These are phyloP conservation scores for Ampelocalamus luodianensis DNA, from an alignment of 176 grass and related monocot species.

Conservation along the genomic window DNA sequence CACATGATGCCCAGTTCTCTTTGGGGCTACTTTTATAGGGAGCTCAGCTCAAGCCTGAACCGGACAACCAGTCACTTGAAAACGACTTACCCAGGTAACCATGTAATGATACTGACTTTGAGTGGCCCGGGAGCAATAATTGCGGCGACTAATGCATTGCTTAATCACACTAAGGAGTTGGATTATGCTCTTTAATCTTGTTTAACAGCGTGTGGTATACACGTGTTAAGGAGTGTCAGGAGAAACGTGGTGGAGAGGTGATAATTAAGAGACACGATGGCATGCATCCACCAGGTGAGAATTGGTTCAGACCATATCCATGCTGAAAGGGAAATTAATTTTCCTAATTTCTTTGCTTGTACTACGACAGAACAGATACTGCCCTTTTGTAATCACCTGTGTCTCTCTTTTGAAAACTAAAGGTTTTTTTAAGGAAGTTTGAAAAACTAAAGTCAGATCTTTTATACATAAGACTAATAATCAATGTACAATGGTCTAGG, in stretches of 20 bases:
- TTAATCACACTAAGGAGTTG: neutral
- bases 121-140: neutral
- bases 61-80: neutral
- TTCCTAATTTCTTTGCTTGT: neutral
- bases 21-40: neutral
- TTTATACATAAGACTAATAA: neutral
- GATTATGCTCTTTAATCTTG: conserved; percentile 16
- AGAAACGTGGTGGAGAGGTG: neutral
- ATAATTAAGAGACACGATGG: neutral
- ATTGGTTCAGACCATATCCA: neutral
- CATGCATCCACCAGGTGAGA: neutral
- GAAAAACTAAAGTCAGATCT: neutral
- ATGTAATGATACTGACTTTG: neutral
- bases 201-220: neutral
- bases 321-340: neutral
- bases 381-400: neutral
- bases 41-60: neutral
- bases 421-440: neutral
- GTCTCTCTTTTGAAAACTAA: neutral
- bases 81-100: neutral
- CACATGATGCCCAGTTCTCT: neutral
- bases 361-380: neutral
- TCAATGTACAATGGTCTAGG: neutral
- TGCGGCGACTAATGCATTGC: neutral
- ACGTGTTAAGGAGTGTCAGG: neutral